Base-by-base conservation (phyloP, 805 yeast genomes). In the Saccharomycopsis javanensis region DNA sequence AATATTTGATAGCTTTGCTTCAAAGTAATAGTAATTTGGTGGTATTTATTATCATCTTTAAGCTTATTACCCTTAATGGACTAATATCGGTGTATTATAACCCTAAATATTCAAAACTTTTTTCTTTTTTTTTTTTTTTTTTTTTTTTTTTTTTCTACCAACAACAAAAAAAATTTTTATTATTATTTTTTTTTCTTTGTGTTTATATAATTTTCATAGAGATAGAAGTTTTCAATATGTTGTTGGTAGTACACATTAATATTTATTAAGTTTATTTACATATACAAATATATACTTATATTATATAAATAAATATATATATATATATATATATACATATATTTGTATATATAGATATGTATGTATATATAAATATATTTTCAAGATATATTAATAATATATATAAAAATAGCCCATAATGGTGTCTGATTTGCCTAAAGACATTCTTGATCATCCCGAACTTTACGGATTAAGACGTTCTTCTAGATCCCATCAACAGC, bases 401-500 rank as follows among this genome's bases (percentile, higher is more conserved):
- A 31, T 31, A 31, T 3, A 7, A 31, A 11, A 5, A 31, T 7
- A 7, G 3, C 3, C 35, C 48, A 42, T 42, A 42, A 42, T 42
- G 48, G 48, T 42, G 27, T 20, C 48, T 20, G 74, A 70, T 53
- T 65, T 80, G 50, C 76, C 78, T 13, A 77, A 74, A 46, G 90
- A 83, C 59, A 79, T 84, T 16, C 74, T 79, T 56, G 78, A 74
- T 54, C 83, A 86, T 67, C 95, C 96, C 0, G 95, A 86, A 66
- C 74, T 87, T n/a, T 87, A 87, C 64, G 96, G 96, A 1, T 74
- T 87, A 56, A 79, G 96, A 70, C 77, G 95, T 63, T 84, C 91
- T 4, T 82, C 82, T 48, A 75, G 94, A 64, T 81, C 85, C 8
- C 74, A 82, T 59, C 63, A 71, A 57, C 63, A 58, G 53, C 60